Conservation (phyloP, 495 filamentous ascomycete species). For the Penicillium fimorum region DNA sequence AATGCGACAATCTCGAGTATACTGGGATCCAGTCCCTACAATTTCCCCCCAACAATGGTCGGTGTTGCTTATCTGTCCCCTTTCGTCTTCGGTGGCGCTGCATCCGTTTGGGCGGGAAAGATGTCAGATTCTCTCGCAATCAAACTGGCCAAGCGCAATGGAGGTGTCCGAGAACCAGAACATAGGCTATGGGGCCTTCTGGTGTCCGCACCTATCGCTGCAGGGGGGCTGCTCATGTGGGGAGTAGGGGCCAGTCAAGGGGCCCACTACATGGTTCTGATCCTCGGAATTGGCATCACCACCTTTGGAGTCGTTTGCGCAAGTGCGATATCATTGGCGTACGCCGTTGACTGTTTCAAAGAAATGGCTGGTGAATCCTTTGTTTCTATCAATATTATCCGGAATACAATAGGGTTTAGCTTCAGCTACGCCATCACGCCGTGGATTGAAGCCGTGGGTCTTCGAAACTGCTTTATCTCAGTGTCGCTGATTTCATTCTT, state of each 20-base stretch:
- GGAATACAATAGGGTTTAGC: conserved; percentile 49
- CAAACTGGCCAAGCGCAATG: conserved; percentile 26
- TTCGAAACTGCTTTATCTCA: background rate
- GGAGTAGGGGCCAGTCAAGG: conserved; percentile 18
- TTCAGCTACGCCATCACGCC: background rate
- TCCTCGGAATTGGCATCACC: conserved; percentile 19
- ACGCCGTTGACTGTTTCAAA: conserved; percentile 27
- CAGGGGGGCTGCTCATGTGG: conserved; percentile 15
- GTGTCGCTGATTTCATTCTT: background rate
- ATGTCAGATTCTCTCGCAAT: conserved; percentile 24
- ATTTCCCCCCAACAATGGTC: conserved; percentile 6
- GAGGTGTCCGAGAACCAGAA: conserved; percentile 37
- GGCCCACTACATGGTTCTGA: conserved; percentile 23
- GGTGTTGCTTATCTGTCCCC: conserved; percentile 11
- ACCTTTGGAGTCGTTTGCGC: conserved; percentile 15
- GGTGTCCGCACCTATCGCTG: conserved; percentile 6
- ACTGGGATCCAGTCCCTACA: conserved; percentile 15
- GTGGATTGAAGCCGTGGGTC: background rate
- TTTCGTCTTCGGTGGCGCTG: conserved; percentile 14
- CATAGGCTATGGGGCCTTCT: conserved; percentile 20
- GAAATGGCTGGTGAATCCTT: conserved; percentile 54
- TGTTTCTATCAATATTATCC: conserved; percentile 54
- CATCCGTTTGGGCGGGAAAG: conserved; percentile 6
- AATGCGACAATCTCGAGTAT: conserved; percentile 7
- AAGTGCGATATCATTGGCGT: conserved; percentile 17